Conservation (phyloP, 345 rosid genomes). For the Linum lewisii region DNA sequence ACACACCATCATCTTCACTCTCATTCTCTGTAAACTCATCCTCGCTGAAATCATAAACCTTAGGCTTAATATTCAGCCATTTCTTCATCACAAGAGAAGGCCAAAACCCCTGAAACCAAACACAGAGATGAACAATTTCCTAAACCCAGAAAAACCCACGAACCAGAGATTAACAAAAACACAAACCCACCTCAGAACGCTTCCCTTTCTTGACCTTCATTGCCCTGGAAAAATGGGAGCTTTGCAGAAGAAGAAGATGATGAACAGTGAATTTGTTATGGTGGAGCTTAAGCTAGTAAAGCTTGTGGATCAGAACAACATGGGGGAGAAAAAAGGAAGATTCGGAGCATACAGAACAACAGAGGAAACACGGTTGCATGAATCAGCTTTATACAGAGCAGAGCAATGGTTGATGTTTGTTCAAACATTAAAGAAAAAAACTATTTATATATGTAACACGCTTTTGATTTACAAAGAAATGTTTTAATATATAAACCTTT, state of each 20-base stretch:
- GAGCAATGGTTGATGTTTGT: too few species aligned
- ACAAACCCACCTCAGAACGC: conserved; percentile 56
- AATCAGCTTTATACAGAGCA: too few species aligned
- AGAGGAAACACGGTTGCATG: too few species aligned
- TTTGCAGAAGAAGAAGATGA: conserved; percentile 4
- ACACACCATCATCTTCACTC: conserved; percentile 83
- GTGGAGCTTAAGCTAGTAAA: conserved; percentile 8
- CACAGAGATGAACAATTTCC: conserved; percentile 10
- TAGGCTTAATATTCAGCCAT: conserved; percentile 88
- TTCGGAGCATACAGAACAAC: too few species aligned
- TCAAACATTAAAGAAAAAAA: too few species aligned
- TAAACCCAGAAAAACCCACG: background rate
- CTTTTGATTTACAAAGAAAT: too few species aligned
- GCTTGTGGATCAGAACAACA: background rate
- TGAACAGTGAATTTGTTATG: background rate
- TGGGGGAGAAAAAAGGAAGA: too few species aligned
- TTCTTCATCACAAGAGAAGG: conserved; percentile 94
- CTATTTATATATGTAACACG: too few species aligned
- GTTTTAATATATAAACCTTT: too few species aligned
- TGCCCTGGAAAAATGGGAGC: background rate
- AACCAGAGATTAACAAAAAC: background rate
- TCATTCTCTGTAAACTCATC: conserved; percentile 89
- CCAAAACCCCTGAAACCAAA: conserved; percentile 61
- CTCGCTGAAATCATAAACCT: conserved; percentile 81
- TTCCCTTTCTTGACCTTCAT: conserved; percentile 58